Percentiles rank a stretch among this genome's conserved stretches.
phyloP scores from a whole-genome alignment of 192 early-diverging fungal species.

The Coemansia reversa region DNA sequence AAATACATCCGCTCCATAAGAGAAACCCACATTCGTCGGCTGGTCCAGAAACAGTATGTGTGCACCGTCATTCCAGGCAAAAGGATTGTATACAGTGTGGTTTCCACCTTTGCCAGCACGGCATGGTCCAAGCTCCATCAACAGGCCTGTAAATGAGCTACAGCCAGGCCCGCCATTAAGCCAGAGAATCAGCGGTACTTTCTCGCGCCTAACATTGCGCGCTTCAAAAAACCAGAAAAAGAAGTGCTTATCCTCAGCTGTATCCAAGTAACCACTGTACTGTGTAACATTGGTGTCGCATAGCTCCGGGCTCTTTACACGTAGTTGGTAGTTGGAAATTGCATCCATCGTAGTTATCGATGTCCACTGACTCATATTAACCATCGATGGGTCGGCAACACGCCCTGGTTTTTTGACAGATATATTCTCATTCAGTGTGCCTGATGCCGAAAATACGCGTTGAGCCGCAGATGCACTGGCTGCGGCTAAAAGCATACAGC shows the following conservation, averaged over 20 bases:
- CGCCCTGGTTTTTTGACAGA: not conserved
- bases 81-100: constrained; percentile 63
- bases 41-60: constrained; percentile 81
- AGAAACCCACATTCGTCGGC: constrained; percentile 87
- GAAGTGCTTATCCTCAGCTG: constrained; percentile 64
- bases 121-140: constrained; percentile 83
- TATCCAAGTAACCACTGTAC: constrained; percentile 73
- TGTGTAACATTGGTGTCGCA: constrained; percentile 88
- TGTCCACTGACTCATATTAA: constrained; percentile 5
- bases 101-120: constrained; percentile 68
- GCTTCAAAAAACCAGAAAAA: constrained; percentile 97
- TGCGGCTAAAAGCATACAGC: not conserved
- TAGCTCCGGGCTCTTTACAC: constrained; percentile 68
- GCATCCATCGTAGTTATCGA: constrained; percentile 37
- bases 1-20: constrained; percentile 65
- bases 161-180: constrained; percentile 86
- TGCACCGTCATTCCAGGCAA: constrained; percentile 87
- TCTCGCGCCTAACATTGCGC: constrained; percentile 51
- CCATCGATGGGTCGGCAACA: constrained; percentile 4
- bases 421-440: not conserved
- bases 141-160: constrained; percentile 69
- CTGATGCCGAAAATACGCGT: constrained; percentile 1
- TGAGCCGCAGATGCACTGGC: constrained; percentile 1
- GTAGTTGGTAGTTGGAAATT: constrained; percentile 72
- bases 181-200: constrained; percentile 71